Base-by-base conservation (phyloP, 2,329 filamentous ascomycete species). In the Boeremia lycopersici region DNA sequence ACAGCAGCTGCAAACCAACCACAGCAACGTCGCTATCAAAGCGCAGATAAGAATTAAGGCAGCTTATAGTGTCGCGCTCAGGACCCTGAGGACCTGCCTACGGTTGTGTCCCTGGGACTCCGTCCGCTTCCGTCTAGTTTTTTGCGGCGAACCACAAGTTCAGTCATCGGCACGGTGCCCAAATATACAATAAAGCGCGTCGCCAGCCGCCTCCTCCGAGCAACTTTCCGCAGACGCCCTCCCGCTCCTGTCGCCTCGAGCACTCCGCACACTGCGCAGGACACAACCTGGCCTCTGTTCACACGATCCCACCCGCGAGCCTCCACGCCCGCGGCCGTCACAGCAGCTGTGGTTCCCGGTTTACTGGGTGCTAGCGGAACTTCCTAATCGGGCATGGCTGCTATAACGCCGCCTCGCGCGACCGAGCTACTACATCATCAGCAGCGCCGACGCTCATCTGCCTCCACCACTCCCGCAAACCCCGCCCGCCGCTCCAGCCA, bases 401-500 rank as follows among this genome's bases (percentile, higher is more conserved):
- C 51, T 23, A 23, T 23, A 28, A 56, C 59, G 48, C 31, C 60
- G 58, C 62, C 62, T 51, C 61, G 49, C 49, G 50, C 53, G 31
- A 44, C 41, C 53, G 39, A n/a, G 36, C 40, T 59, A 30, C 56
- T 57, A 43, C 53, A 60, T 61, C 45, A 62, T 61, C 52, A 50
- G 46, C 50, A 62, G 29, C 56, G 59, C 33, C 62, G 59, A 23
- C 59, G 58, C 50, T 66, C 69, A 29, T 66, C 66, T 34, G 31
- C 60, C 46, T 60, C 64, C 25, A 44, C 54, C 53, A 51, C 49
- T 38, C 43, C 39, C 44, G 59, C 52, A 52, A 39, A 48, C 56
- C 52, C 53, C 47, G 39, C 51, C 4, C 66, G 68, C 53, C 69
- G 66, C 53, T 70, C 72, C 65, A 74, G 76, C 68, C 78, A 81